Evolutionary conservation across 768 basidiomycete species (phyloP), one percentile per base, ranked within the genome.

Genomic region (Leccinum uliginosum): DNA sequence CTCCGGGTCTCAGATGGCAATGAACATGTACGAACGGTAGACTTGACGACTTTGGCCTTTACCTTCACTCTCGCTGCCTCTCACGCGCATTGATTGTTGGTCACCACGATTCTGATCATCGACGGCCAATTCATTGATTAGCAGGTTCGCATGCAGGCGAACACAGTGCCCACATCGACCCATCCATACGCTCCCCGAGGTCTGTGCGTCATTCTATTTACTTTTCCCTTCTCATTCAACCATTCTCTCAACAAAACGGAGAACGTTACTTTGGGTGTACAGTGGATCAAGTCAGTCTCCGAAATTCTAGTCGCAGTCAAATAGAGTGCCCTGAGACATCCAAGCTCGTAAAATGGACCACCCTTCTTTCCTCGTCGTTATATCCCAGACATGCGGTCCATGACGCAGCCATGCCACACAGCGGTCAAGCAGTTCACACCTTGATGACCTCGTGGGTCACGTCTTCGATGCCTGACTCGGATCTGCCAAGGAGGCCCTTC

Each of bases 371-470:
- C 17, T 35, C 38, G 5, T 21, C 19, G 21, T 12, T 21, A 3
- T 21, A 46, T 26, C 14, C 15, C 15, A 17, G 8, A 10, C 45
- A 26, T 46, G 2, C 23, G 45, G 17, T 14, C 45, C 24, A 46
- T 7, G 23, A 24, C 8, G 38, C 38, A 38, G 38, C 35, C 35
- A n/a, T n/a, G 35, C 17, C 35, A 38, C 17, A 38, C 17, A 38
- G 35, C 17, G 14, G n/a, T 38, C n/a, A 38, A 38, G 38, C 38
- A 27, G 15, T 21, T 59, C 54, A 60, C 30, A 57, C 46, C 14
- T 9, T 48, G 58, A 60, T 38, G 9, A 23, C 29, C 27, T 54
- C 9, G n/a, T 48, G 51, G 40, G 38, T 54, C 51, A 45, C 30
- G 8, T 11, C 19, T 45, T 23, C 44, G 4, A 45, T 10, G 19